phyloP scores from a whole-genome alignment of 192 early-diverging fungal genomes.

The Tieghemiomyces parasiticus region DNA sequence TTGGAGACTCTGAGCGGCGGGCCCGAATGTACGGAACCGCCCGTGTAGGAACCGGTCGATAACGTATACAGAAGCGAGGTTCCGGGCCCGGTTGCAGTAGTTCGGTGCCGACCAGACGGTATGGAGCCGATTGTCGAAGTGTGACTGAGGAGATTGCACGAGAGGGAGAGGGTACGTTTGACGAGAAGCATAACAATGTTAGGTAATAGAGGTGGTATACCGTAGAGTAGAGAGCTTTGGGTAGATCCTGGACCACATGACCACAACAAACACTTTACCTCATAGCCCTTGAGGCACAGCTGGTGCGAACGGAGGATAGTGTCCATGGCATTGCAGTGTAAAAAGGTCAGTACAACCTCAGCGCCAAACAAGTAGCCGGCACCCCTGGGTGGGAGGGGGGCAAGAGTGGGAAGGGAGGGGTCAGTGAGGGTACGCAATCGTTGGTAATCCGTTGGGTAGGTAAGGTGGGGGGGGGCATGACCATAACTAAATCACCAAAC shows the following conservation, averaged over 20 bases:
- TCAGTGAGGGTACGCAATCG: too few relatives aligned
- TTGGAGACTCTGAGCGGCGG: neutral
- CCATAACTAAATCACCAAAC: neutral
- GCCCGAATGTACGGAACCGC: neutral
- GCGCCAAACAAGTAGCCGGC: conserved; percentile 81
- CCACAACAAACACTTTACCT: conserved; percentile 21
- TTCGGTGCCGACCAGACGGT: conserved; percentile 82
- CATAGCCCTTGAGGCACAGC: conserved; percentile 76
- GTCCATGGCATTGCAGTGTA: conserved; percentile 59
- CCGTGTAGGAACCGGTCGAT: neutral
- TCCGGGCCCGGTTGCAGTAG: conserved; percentile 80
- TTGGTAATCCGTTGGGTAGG: too few relatives aligned
- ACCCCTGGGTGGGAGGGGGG: too few relatives aligned
- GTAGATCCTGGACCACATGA: conserved; percentile 7
- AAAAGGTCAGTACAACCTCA: conserved; percentile 59
- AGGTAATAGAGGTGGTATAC: conserved; percentile 2
- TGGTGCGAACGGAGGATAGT: conserved; percentile 81
- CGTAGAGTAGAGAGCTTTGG: conserved; percentile 11
- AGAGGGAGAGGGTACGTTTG: conserved; percentile 7
- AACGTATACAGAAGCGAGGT: conserved; percentile 51
- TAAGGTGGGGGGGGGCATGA: too few relatives aligned
- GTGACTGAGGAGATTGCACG: conserved; percentile 46
- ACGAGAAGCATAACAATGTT: conserved; percentile 10
- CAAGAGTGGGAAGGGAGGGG: too few relatives aligned
- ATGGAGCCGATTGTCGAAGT: conserved; percentile 64